Conservation (phyloP, 2,329 filamentous ascomycete genomes). For the Nemania sp. region DNA sequence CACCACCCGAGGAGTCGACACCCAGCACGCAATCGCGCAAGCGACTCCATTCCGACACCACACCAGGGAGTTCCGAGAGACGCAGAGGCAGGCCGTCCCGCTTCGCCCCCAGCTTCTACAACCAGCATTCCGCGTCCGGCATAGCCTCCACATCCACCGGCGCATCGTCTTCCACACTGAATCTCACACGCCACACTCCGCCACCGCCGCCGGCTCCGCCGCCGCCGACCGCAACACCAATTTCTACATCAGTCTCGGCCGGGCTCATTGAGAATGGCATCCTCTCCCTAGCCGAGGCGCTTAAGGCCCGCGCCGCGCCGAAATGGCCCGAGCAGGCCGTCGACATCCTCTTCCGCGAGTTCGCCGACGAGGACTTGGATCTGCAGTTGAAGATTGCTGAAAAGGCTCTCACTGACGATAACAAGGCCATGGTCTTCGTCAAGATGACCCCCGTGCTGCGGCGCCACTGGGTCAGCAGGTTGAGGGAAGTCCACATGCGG, state of each 20-base stretch:
- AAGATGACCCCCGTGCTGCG: slow-evolving; percentile 60
- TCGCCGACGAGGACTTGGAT: slow-evolving; percentile 60
- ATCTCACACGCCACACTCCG: slow-evolving; percentile 27
- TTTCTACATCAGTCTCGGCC: slow-evolving; percentile 1
- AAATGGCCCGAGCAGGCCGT: slow-evolving; percentile 62
- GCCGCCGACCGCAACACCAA: background rate
- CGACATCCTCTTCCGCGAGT: slow-evolving; percentile 63
- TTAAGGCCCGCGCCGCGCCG: slow-evolving; percentile 46
- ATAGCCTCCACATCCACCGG: slow-evolving; percentile 19
- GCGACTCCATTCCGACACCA: slow-evolving; percentile 34
- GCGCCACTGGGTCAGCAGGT: slow-evolving; percentile 59
- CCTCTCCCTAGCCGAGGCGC: slow-evolving; percentile 47
- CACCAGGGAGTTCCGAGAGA: slow-evolving; percentile 32
- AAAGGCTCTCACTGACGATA: slow-evolving; percentile 61
- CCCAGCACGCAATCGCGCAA: slow-evolving; percentile 48
- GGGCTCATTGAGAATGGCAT: slow-evolving; percentile 45
- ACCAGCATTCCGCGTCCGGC: slow-evolving; percentile 35
- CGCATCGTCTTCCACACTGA: slow-evolving; percentile 13
- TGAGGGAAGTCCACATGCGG: slow-evolving; percentile 53
- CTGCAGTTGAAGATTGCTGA: slow-evolving; percentile 64
- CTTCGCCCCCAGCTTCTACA: slow-evolving; percentile 41
- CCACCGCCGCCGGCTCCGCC: slow-evolving; percentile 31
- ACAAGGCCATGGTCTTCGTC: slow-evolving; percentile 65
- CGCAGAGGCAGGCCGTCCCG: slow-evolving; percentile 42
- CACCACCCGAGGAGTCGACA: slow-evolving; percentile 58